Percentiles rank a stretch among this genome's conserved stretches.
phyloP scores from a whole-genome alignment of 2,329 filamentous ascomycete genomes.

The Pseudogymnoascus sp. region DNA sequence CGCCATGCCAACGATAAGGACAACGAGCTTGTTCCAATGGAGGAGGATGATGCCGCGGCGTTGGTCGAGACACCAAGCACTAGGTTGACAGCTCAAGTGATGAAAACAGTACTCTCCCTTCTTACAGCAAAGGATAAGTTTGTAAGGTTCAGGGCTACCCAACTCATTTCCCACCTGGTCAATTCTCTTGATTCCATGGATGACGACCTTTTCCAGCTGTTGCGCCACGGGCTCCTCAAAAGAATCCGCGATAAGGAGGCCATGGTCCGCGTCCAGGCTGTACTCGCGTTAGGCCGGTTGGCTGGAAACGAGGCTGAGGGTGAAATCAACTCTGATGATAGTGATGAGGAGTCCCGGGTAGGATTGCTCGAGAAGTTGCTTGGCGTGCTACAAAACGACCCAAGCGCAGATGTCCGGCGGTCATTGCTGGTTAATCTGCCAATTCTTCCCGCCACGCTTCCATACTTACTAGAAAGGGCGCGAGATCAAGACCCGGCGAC shows the following conservation, averaged over 20 bases:
- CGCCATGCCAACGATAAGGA: constrained; percentile 63
- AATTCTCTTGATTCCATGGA: constrained; percentile 89
- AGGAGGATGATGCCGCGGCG: constrained; percentile 58
- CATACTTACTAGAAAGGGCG: constrained; percentile 81
- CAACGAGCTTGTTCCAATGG: constrained; percentile 52
- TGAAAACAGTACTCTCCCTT: constrained; percentile 66
- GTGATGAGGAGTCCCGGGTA: constrained; percentile 56
- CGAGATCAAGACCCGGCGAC: constrained; percentile 81
- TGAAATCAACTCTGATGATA: constrained; percentile 60
- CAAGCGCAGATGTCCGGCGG: constrained; percentile 84
- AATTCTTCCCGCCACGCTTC: constrained; percentile 70
- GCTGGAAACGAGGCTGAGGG: constrained; percentile 70
- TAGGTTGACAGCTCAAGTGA: constrained; percentile 64
- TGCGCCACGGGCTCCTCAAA: constrained; percentile 71
- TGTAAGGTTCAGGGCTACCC: constrained; percentile 80
- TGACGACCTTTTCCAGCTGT: constrained; percentile 76
- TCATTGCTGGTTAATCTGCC: constrained; percentile 87
- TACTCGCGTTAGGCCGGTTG: constrained; percentile 77
- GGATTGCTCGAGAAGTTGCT: constrained; percentile 75
- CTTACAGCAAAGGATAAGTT: constrained; percentile 84
- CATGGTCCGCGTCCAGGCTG: constrained; percentile 84
- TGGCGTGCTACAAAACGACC: constrained; percentile 85
- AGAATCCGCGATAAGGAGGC: constrained; percentile 90
- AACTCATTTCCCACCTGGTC: constrained; percentile 83
- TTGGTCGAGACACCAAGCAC: constrained; percentile 78